Evolutionary conservation across 176 grass and related monocot species (phyloP), one percentile per base, ranked within the genome.

Genomic region (Triticum turgidum): DNA sequence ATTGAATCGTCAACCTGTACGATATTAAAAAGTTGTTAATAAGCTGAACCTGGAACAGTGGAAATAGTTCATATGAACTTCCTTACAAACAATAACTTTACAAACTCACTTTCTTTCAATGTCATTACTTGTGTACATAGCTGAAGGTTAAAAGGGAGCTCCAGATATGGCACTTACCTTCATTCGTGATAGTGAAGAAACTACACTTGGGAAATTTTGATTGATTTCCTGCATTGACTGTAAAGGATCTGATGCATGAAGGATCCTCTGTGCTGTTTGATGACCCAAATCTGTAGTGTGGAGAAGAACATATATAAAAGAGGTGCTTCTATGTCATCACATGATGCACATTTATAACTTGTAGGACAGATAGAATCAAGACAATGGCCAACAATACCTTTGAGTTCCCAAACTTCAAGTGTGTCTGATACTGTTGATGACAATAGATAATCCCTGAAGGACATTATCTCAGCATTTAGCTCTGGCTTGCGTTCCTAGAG

Each of bases 161-260:
- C 71, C 21, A 54, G 30, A 74, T 77, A 89, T 37, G 68, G 68
- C 69, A 70, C 78, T 29, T 45, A 98, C 96, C 93, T 98, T 98
- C 96, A 98, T 92, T 59, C 93, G 92, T 88, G 96, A 98, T 69
- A 98, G 83, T 82, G 92, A 96, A 62, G 96, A 98, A 86, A 98
- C 96, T 93, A 98, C 82, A 89, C 82, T 98, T 11, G 96, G 96
- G 27, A 98, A 98, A 82, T 98, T 98, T 91, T 98, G 96, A 87
- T 91, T 98, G 76, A 98, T 98, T 89, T 98, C 96, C 82, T 94
- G 93, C 96, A 98, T 98, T 78, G 96, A 96, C 79, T 96, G 96
- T 87, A 98, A 88, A 49, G 96, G 96, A 82, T 98, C 96, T 81
- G 88, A 96, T 80, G 96, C 93, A 86, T 96, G 96, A 89, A 98